phyloP scores from a whole-genome alignment of 768 basidiomycete species.

The Suillus ampliporus region DNA sequence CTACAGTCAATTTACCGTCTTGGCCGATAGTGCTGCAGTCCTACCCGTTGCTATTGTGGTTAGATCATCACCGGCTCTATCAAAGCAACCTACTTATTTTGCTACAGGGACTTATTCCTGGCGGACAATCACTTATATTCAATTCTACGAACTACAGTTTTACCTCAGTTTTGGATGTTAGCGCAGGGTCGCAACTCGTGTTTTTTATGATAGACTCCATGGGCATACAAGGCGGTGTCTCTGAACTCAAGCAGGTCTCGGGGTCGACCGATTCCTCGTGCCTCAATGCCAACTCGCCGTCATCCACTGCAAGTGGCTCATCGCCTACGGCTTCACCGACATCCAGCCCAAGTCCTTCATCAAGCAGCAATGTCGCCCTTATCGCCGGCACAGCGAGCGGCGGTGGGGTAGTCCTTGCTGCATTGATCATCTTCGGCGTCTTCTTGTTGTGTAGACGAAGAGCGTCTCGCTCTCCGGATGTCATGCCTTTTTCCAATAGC shows the following conservation, averaged over 20 bases:
- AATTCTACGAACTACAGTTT: conserved; percentile 43
- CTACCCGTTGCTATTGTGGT: conserved; percentile 63
- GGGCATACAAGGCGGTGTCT: conserved; percentile 63
- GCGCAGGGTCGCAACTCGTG: conserved; percentile 60
- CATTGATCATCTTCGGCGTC: conserved; percentile 52
- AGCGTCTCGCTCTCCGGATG: conserved; percentile 32
- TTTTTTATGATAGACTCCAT: conserved; percentile 59
- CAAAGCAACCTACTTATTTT: conserved; percentile 4
- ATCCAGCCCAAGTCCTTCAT: conserved; percentile 24
- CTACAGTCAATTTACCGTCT: conserved; percentile 52
- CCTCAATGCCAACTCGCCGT: conserved; percentile 56
- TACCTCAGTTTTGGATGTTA: conserved; percentile 60
- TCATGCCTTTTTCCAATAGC: conserved; percentile 27
- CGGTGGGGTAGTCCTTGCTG: conserved; percentile 54
- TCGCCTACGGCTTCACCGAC: conserved; percentile 19
- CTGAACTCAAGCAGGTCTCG: conserved; percentile 53
- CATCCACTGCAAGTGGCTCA: conserved; percentile 43
- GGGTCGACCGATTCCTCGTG: conserved; percentile 55
- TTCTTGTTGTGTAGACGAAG: conserved; percentile 50
- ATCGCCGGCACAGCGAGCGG: conserved; percentile 58
- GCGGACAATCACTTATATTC: conserved; percentile 57
- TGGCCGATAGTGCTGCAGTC: conserved; percentile 47
- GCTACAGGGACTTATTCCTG: conserved; percentile 64
- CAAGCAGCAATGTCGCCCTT: conserved; percentile 45
- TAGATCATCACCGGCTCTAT: conserved; percentile 17